Base-by-base conservation (phyloP, 345 rosid species). In the Eucalyptus rudis region DNA sequence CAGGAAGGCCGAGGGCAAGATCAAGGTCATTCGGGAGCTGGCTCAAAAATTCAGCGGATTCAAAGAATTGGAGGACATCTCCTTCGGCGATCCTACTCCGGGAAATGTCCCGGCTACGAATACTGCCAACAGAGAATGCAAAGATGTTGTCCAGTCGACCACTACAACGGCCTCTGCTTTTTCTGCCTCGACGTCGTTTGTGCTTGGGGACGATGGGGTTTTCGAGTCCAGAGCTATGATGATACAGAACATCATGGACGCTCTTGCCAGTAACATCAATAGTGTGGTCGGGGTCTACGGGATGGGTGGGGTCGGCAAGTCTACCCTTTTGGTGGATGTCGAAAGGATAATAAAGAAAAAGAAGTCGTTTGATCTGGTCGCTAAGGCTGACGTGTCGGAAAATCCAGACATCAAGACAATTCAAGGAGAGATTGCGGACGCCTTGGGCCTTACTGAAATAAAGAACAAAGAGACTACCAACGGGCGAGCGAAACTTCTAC, bases 291-390 rank as follows among this genome's bases (percentile, higher is more conserved):
- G 43, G 80, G 24, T 68, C 3, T 4, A 33, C 7, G 80, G 80
- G 24, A 68, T 68, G 43, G 80, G 80, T 6, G 80, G 80, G 80
- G 4, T 68, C 24, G 80, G 80, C 24, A 68, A 68, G 80, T 68
- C 80, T 13, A 68, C 80, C 12, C 43, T 68, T 31, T 33, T 68
- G 43, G 24, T 0, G 0, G 13, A 68, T 2, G 44, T 9, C 2
- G 0, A 33, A 33, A 33, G 44, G 7, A 33, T 1, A 3, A 8
- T 16, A 68, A 16, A 1, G 0, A 3, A 16, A 68, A 3, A 3
- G 0, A 33, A 4, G 7, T 3, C 1, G 12, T 68, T 33, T 5
- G 80, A 68, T 31, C 11, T 19, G 80, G 6, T 68, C 22, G 44
- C 80, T 33, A 17, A 68, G 80, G 80, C 44, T 0, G 80, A 68